Conservation (phyloP, 345 rosid genomes). For the Populus nigra region DNA sequence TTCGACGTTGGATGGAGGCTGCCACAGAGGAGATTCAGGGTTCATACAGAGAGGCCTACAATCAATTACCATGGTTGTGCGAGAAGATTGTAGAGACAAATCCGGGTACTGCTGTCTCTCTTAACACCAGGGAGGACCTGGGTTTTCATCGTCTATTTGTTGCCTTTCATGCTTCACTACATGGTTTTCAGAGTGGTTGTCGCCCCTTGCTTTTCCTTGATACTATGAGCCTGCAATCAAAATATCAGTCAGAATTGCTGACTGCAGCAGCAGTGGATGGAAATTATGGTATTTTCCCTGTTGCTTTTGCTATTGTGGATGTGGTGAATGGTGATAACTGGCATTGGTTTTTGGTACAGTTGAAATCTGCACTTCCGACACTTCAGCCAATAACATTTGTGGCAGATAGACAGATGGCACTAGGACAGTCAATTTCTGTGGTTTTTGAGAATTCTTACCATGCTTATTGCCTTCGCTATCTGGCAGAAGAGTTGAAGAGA, state of each 20-base stretch:
- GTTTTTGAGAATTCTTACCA: conserved; percentile 25
- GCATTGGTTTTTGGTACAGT: conserved; percentile 28
- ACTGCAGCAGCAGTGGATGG: conserved; percentile 33
- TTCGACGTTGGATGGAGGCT: conserved; percentile 25
- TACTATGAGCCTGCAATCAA: conserved; percentile 11
- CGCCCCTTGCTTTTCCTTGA: conserved; percentile 31
- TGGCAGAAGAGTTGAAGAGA: conserved; percentile 32
- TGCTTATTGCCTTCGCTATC: conserved; percentile 24
- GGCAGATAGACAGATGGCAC: conserved; percentile 9
- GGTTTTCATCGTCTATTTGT: conserved; percentile 23
- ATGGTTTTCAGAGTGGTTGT: conserved; percentile 30
- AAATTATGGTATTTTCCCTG: conserved; percentile 23
- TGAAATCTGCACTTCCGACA: conserved; percentile 18
- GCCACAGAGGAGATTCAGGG: conserved; percentile 28
- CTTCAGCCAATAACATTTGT: conserved; percentile 23
- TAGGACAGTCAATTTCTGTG: conserved; percentile 16
- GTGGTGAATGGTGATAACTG: conserved; percentile 25
- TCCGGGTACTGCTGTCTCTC: conserved; percentile 21
- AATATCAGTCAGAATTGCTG: conserved; percentile 26
- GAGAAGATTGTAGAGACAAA: conserved; percentile 25
- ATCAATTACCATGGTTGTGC: conserved; percentile 27
- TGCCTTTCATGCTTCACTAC: conserved; percentile 26
- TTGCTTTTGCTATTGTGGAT: conserved; percentile 29
- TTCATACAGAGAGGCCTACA: conserved; percentile 27
- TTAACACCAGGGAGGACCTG: conserved; percentile 16